phyloP scores from a whole-genome alignment of 495 filamentous ascomycete genomes.

The Penicillium fimorum region DNA sequence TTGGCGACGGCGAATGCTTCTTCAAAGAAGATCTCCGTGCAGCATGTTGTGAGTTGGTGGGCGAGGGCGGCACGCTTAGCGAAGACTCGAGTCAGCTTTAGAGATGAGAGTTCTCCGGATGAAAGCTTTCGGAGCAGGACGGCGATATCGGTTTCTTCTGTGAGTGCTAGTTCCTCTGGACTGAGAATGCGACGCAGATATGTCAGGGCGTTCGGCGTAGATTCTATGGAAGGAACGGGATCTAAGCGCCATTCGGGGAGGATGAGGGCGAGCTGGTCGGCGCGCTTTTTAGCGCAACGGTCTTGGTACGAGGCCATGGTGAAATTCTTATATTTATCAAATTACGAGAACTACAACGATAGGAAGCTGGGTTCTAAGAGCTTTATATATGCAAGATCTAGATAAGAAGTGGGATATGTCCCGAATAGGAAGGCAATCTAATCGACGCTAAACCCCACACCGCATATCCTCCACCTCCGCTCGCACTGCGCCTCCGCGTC shows the following conservation, averaged over 20 bases:
- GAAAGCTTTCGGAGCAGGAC: conserved; percentile 45
- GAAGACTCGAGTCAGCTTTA: conserved; percentile 55
- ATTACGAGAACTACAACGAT: neutral
- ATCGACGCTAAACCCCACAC: conserved; percentile 3
- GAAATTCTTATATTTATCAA: neutral
- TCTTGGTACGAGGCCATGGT: conserved; percentile 23
- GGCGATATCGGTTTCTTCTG: conserved; percentile 44
- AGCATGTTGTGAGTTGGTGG: conserved; percentile 57
- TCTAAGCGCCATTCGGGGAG: conserved; percentile 33
- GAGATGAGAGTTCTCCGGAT: conserved; percentile 40
- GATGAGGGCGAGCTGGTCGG: conserved; percentile 32
- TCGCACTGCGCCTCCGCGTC: conserved; percentile 32
- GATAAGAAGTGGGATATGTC: conserved; percentile 24
- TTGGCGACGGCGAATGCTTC: conserved; percentile 42
- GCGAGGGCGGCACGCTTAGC: conserved; percentile 58
- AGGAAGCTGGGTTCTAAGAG: neutral
- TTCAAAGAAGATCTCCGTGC: conserved; percentile 64
- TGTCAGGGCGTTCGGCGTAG: conserved; percentile 20
- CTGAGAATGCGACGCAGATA: conserved; percentile 41
- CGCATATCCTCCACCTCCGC: conserved; percentile 22
- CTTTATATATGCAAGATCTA: conserved; percentile 12
- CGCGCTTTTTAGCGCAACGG: conserved; percentile 29
- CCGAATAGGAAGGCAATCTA: conserved; percentile 26
- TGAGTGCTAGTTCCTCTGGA: conserved; percentile 48
- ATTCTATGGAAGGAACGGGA: conserved; percentile 25